Evolutionary conservation across 2,329 filamentous ascomycete species (phyloP), one percentile per base, ranked within the genome.

Genomic region (Diaporthe sp.): DNA sequence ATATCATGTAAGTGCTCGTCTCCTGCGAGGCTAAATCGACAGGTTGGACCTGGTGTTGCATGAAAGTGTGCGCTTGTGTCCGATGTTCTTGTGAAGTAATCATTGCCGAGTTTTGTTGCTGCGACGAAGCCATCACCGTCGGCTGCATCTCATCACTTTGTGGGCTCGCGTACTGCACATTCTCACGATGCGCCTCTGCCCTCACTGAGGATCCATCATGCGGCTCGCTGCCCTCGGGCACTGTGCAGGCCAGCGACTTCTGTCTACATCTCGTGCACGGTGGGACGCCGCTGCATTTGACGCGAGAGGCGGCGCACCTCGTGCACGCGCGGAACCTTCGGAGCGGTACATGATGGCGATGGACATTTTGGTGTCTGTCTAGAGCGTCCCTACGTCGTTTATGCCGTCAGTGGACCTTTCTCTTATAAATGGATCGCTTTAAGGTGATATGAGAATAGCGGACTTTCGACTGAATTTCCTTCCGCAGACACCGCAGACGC

Each of bases 381-480:
- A 75, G 59, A 19, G 73, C 68, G 19, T 75, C 73, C 28, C 73
- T 75, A 51, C 7, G 34, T 19, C 9, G 4, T 34, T 53, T n/a
- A 37, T 46, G 22, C 15, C 17, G 22, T 75, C 37, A 75, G 73
- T 58, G n/a, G n/a, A 51, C 19, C 8, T 8, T 7, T n/a, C n/a
- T 49, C 22, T 51, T 19, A 7, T n/a, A 7, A 39, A 25, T 10
- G 25, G 1, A 3, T 37, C 8, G 37, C 9, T 5, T 28, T 9
- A 22, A 31, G 39, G 28, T 15, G 5, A 28, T 62, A n/a, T n/a
- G 13, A 34, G 39, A 49, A 25, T 6, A 15, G 22, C 46, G 13
- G 19, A 75, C 73, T 72, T 75, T 49, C 73, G 68, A 67, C 73
- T 75, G 39, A 75, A 75, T 31, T 44, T 65, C 31, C 73, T 72